Evolutionary conservation across 305 asterid genomes (phyloP).

Genomic region (Solanum hybrid): DNA sequence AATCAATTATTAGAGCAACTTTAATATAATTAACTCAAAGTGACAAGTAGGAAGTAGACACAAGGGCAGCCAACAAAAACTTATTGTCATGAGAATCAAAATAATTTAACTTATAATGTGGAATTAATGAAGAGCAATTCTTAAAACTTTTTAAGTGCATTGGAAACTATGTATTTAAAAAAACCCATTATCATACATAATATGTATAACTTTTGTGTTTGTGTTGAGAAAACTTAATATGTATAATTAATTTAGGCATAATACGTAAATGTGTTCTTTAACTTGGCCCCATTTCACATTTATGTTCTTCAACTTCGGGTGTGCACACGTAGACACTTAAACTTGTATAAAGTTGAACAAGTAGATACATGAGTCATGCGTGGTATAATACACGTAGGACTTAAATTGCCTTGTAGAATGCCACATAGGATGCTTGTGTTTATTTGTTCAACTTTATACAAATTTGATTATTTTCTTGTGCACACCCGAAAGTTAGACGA

Average conservation of each 20-base stretch:
- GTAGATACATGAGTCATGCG: too few relatives aligned
- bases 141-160: background rate
- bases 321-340: too few relatives aligned
- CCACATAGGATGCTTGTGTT: background rate
- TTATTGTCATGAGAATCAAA: background rate
- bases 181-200: too few relatives aligned
- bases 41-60: background rate
- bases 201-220: background rate
- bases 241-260: background rate
- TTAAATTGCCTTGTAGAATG: background rate
- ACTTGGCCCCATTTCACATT: too few relatives aligned
- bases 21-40: background rate
- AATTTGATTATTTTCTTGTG: background rate
- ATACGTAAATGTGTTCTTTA: too few relatives aligned
- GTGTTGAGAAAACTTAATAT: background rate
- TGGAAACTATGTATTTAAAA: background rate
- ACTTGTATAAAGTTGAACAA: too few relatives aligned
- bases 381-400: background rate
- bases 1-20: background rate
- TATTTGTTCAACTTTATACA: background rate
- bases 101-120: background rate
- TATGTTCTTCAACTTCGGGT: too few relatives aligned
- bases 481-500: fast-evolving
- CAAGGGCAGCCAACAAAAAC: background rate
- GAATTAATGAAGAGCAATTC: background rate